phyloP scores from a whole-genome alignment of 176 grass and related monocot genomes.

The Leersia perrieri region DNA sequence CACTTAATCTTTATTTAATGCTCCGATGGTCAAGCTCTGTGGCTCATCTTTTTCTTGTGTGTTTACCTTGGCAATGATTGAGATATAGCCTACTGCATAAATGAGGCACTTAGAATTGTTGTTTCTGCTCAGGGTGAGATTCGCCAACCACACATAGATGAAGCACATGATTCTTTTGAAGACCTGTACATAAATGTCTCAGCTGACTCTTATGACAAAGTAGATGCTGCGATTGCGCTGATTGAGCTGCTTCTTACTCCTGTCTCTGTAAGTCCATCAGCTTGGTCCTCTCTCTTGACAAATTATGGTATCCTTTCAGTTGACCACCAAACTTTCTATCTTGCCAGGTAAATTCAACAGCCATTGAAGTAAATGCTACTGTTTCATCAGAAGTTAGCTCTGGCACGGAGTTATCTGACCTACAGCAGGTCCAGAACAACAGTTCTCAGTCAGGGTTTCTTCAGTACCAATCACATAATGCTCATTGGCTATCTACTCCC shows the following conservation, averaged over 20 bases:
- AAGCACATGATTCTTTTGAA: constrained; percentile 63
- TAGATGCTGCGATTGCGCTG: constrained; percentile 78
- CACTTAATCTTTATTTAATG: not conserved
- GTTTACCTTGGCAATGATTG: constrained; percentile 14
- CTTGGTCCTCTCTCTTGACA: not conserved
- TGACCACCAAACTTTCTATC: constrained; percentile 22
- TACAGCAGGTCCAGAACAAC: constrained; percentile 15
- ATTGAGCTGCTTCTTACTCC: constrained; percentile 83
- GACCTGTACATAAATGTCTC: constrained; percentile 73
- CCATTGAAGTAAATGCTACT: constrained; percentile 23
- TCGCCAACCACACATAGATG: constrained; percentile 60
- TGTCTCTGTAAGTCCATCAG: constrained; percentile 56
- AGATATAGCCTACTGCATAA: not conserved
- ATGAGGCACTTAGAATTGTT: not conserved
- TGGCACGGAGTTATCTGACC: constrained; percentile 32
- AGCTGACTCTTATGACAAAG: constrained; percentile 88
- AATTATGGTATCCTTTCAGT: constrained; percentile 20
- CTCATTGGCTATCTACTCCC: constrained; percentile 50
- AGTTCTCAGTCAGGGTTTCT: constrained; percentile 45
- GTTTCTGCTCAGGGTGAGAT: constrained; percentile 68
- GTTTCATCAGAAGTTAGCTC: constrained; percentile 37
- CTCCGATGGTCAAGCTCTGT: not conserved
- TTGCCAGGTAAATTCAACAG: constrained; percentile 44
- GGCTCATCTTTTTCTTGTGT: not conserved
- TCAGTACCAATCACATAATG: constrained; percentile 57